Percentiles rank a stretch among this genome's conserved stretches.
Evolutionary conservation across 495 filamentous ascomycete genomes (phyloP).

Genomic region (Xylaria telfairii): DNA sequence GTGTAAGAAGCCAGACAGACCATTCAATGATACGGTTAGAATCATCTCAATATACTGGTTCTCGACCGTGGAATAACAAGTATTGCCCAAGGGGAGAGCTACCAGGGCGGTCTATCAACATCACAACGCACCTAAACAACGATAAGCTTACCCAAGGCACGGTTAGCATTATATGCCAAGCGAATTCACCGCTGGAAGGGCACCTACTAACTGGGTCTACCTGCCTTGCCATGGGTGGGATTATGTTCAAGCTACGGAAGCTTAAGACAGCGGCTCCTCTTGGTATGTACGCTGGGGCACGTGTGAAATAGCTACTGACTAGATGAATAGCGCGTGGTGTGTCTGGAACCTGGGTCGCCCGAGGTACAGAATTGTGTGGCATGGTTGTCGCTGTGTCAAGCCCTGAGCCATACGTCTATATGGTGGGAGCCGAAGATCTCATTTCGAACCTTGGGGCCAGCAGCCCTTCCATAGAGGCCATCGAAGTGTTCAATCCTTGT

Average conservation of each 20-base stretch:
- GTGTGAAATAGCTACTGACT: not conserved
- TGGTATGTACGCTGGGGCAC: not conserved
- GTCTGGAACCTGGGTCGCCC: not conserved
- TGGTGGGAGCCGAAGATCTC: slow-evolving; percentile 4
- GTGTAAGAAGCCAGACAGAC: not conserved
- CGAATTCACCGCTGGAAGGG: not conserved
- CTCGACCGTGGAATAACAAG: not conserved
- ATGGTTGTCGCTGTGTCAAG: slow-evolving; percentile 9
- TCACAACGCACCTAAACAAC: not conserved
- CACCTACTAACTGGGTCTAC: not conserved
- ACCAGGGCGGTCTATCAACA: not conserved
- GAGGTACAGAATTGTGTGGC: not conserved
- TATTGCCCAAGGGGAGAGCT: not conserved
- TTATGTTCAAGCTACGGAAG: not conserved
- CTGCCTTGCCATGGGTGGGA: not conserved
- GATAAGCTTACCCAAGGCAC: not conserved
- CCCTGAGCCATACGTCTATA: not conserved
- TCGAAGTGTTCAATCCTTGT: not conserved
- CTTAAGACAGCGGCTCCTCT: not conserved
- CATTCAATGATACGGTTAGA: not conserved
- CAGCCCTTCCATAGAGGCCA: slow-evolving; percentile 9
- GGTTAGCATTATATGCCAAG: not conserved
- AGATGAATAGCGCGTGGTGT: not conserved
- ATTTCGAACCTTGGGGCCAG: not conserved
- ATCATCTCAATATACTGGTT: not conserved